Evolutionary conservation across 1,139 yeast species (phyloP).

Genomic region (Zygosaccharomyces sapae): DNA sequence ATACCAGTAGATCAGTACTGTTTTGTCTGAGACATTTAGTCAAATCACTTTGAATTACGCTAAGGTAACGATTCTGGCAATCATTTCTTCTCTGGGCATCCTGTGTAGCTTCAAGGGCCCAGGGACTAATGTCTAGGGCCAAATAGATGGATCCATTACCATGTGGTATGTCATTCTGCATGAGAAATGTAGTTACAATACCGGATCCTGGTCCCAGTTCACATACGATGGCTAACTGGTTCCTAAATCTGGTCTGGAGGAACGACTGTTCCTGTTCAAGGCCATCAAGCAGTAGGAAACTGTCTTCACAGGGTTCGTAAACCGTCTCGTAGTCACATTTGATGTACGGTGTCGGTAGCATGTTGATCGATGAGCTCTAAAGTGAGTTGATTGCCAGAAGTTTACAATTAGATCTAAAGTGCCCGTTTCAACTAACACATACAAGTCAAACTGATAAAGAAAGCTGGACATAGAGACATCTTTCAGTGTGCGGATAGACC

Average conservation of each 20-base stretch:
- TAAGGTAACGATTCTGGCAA: conserved; percentile 41
- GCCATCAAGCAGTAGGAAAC: conserved; percentile 76
- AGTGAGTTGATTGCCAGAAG: not conserved
- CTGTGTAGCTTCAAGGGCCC: conserved; percentile 58
- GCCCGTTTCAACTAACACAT: conserved; percentile 1
- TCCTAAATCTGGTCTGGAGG: conserved; percentile 37
- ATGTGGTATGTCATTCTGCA: conserved; percentile 31
- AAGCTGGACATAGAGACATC: not conserved
- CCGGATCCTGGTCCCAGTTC: conserved; percentile 95
- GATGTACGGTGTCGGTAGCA: conserved; percentile 56
- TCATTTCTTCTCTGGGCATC: conserved; percentile 51
- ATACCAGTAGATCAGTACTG: conserved; percentile 64
- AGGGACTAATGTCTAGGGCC: conserved; percentile 76
- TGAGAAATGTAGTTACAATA: conserved; percentile 69
- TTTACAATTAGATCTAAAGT: not conserved
- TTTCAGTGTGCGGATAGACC: not conserved
- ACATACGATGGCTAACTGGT: conserved; percentile 51
- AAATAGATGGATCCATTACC: conserved; percentile 44
- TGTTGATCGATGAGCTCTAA: conserved; percentile 21
- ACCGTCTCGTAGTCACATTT: conserved; percentile 52
- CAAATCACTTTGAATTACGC: conserved; percentile 57
- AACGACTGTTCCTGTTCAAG: conserved; percentile 55
- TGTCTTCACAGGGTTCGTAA: conserved; percentile 93
- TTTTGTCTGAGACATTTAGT: conserved; percentile 46
- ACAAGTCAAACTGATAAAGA: not conserved